Conservation (phyloP, 225 moss, liverwort and hornwort species). For the Lunularia cruciata region DNA sequence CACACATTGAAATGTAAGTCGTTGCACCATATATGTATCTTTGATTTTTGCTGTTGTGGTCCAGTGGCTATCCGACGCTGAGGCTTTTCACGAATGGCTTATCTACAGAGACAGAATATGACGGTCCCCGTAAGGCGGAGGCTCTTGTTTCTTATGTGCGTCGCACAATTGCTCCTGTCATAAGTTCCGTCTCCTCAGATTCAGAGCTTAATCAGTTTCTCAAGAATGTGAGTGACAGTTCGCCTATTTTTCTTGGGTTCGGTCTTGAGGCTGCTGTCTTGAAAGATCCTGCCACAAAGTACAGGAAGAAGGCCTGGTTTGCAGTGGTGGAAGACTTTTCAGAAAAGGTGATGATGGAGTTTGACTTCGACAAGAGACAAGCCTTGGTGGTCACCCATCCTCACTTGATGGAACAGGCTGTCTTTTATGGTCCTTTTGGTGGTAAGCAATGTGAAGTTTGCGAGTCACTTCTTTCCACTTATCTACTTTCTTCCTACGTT, state of each 20-base stretch:
- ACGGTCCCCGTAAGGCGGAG: slow-evolving; percentile 66
- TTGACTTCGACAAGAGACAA: slow-evolving; percentile 76
- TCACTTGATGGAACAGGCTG: slow-evolving; percentile 52
- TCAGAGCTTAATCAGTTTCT: slow-evolving; percentile 53
- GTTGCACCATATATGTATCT: slow-evolving; percentile 34
- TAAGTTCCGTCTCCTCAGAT: slow-evolving; percentile 53
- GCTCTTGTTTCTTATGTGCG: slow-evolving; percentile 68
- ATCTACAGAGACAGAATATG: slow-evolving; percentile 81
- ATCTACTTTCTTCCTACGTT: too few species aligned
- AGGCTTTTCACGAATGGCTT: slow-evolving; percentile 92
- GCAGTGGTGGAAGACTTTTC: slow-evolving; percentile 62
- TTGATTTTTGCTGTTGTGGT: slow-evolving; percentile 48
- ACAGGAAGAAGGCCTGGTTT: slow-evolving; percentile 77
- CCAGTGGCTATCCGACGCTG: slow-evolving; percentile 92
- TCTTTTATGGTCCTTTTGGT: slow-evolving; percentile 75
- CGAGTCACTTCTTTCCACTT: too few species aligned
- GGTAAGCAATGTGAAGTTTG: slow-evolving; percentile 31
- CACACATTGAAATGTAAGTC: slow-evolving; percentile 30
- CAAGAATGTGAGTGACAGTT: slow-evolving; percentile 51
- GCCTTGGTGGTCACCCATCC: slow-evolving; percentile 71
- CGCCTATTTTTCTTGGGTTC: slow-evolving; percentile 79
- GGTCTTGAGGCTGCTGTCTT: slow-evolving; percentile 58
- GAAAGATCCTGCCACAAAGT: slow-evolving; percentile 65
- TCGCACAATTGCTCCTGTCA: slow-evolving; percentile 58
- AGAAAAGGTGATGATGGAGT: slow-evolving; percentile 59